Conservation (phyloP, 2,329 filamentous ascomycete species). For the Claviceps sp. region DNA sequence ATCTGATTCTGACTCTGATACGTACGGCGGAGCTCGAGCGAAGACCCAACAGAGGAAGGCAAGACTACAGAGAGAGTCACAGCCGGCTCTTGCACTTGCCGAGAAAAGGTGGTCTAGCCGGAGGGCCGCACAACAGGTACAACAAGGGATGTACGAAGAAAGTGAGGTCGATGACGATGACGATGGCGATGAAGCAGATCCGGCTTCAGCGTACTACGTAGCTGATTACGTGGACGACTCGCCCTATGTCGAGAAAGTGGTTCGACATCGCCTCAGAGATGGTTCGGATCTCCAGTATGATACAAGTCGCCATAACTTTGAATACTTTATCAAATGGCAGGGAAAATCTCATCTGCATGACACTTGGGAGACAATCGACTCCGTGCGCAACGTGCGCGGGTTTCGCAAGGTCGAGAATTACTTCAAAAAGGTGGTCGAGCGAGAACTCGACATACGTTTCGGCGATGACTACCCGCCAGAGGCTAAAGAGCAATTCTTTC, state of each 20-base stretch:
- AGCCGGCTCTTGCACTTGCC: slow-evolving; percentile 50
- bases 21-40: slow-evolving; percentile 64
- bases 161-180: slow-evolving; percentile 43
- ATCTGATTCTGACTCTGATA: slow-evolving; percentile 60
- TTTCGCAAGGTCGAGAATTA: slow-evolving; percentile 91
- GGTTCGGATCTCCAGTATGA: slow-evolving; percentile 47
- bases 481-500: slow-evolving; percentile 82
- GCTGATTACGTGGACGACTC: slow-evolving; percentile 61
- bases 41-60: slow-evolving; percentile 63
- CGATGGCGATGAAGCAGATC: slow-evolving; percentile 46
- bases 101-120: slow-evolving; percentile 89
- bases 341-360: slow-evolving; percentile 90
- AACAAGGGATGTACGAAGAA: slow-evolving; percentile 50
- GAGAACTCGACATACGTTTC: slow-evolving; percentile 64
- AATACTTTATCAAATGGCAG: slow-evolving; percentile 94
- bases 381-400: slow-evolving; percentile 64
- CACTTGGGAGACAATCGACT: slow-evolving; percentile 78
- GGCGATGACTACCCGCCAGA: slow-evolving; percentile 69
- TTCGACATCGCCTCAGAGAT: slow-evolving; percentile 71
- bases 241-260: slow-evolving; percentile 79
- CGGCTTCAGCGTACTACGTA: slow-evolving; percentile 51
- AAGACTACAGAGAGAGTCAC: slow-evolving; percentile 55
- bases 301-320: slow-evolving; percentile 59
- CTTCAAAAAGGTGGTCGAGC: slow-evolving; percentile 67
- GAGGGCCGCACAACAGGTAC: slow-evolving; percentile 64